These are phyloP conservation scores for Aspergillus oerlinghausenensis DNA, from an alignment of 2,329 filamentous ascomycete species.

Conservation along the genomic window DNA sequence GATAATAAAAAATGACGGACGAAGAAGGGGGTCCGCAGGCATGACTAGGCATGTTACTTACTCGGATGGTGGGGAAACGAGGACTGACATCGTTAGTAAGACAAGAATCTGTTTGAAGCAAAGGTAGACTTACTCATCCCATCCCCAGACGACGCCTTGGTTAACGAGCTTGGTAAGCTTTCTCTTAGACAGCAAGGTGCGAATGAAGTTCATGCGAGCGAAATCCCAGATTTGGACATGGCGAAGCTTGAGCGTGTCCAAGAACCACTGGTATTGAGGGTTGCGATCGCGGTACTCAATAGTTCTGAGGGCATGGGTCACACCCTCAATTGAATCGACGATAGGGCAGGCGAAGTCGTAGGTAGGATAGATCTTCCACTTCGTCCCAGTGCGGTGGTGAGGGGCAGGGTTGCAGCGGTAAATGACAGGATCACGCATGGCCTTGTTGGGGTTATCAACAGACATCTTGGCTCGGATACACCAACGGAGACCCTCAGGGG, in stretches of 20 bases:
- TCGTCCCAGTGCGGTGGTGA: constrained; percentile 60
- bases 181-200: constrained; percentile 48
- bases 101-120: too few relatives aligned
- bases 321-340: constrained; percentile 58
- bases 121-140: constrained; percentile 37
- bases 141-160: constrained; percentile 46
- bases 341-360: constrained; percentile 64
- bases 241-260: constrained; percentile 44
- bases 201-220: constrained; percentile 50
- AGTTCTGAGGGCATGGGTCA: constrained; percentile 61
- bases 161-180: constrained; percentile 50
- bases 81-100: constrained; percentile 20
- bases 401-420: constrained; percentile 78
- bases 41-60: background rate
- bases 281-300: constrained; percentile 56
- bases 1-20: background rate
- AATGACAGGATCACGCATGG: constrained; percentile 93
- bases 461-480: constrained; percentile 95
- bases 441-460: constrained; percentile 87
- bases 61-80: constrained; percentile 47
- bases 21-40: background rate
- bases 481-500: constrained; percentile 72
- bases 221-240: constrained; percentile 49
- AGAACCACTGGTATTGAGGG: constrained; percentile 50
- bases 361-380: constrained; percentile 64